A percentile compares a stretch with the other conserved stretches of the same genome.
Conservation (phyloP, 306 rosid species). For the Urtica urens region DNA sequence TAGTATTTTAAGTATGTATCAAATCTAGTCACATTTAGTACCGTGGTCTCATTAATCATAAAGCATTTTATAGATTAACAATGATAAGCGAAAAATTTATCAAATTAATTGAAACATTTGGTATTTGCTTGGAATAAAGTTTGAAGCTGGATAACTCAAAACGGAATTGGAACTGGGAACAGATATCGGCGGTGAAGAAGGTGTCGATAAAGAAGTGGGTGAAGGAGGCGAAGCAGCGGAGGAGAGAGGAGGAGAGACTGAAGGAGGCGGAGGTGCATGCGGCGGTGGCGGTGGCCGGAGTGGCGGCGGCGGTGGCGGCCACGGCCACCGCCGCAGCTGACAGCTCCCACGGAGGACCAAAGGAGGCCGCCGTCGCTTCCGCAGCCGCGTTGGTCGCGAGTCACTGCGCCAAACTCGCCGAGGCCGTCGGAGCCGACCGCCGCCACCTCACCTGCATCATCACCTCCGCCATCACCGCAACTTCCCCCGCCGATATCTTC, state of each 20-base stretch:
- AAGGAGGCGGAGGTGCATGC: slow-evolving; percentile 87
- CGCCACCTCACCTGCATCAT: slow-evolving; percentile 48
- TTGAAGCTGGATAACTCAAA: too few species aligned
- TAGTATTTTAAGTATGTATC: too few species aligned
- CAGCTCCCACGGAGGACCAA: slow-evolving; percentile 30
- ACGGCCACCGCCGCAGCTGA: slow-evolving; percentile 59
- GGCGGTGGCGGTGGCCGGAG: slow-evolving; percentile 83
- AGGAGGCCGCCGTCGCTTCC: slow-evolving; percentile 73
- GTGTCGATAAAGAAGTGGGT: slow-evolving; percentile 81
- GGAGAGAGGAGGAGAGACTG: slow-evolving; percentile 67
- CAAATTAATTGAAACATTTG: too few species aligned
- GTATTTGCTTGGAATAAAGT: too few species aligned
- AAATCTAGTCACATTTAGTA: too few species aligned
- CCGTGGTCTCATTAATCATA: too few species aligned
- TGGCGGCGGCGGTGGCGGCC: slow-evolving; percentile 88
- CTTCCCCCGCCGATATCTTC: slow-evolving; percentile 56
- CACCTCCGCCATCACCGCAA: slow-evolving; percentile 59
- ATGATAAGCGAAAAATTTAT: too few species aligned
- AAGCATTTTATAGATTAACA: too few species aligned
- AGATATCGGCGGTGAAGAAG: too few species aligned
- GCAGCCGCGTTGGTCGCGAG: slow-evolving; percentile 84
- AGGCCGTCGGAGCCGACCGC: slow-evolving; percentile 87
- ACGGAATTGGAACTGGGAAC: too few species aligned
- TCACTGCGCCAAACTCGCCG: slow-evolving; percentile 84
- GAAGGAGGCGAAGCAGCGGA: slow-evolving; percentile 55